Evolutionary conservation across 192 early-diverging fungal species (phyloP).

Genomic region (Phycomyces blakesleeanus): DNA sequence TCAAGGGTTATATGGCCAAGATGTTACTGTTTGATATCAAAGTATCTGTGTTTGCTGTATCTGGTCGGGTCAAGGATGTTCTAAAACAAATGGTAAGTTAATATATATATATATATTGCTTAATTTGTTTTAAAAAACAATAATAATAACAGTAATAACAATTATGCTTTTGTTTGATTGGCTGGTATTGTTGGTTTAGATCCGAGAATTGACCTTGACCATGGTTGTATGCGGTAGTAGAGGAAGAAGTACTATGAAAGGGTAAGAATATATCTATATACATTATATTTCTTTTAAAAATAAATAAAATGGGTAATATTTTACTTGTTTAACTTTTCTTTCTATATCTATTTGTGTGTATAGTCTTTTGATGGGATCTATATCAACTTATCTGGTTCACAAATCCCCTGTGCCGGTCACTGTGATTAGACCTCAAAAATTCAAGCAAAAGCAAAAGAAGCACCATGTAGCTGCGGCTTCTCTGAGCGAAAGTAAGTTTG

Average conservation of each 20-base stretch:
- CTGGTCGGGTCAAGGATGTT: constrained; percentile 30
- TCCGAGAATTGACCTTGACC: background rate
- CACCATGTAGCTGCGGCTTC: constrained; percentile 6
- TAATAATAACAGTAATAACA: too few relatives aligned
- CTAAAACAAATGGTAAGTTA: constrained; percentile 25
- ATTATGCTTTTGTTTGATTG: too few relatives aligned
- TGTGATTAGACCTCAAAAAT: constrained; percentile 42
- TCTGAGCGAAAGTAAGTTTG: constrained; percentile 31
- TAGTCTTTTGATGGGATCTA: constrained; percentile 47
- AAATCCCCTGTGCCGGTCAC: constrained; percentile 51
- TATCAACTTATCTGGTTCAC: constrained; percentile 51
- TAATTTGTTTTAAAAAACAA: too few relatives aligned
- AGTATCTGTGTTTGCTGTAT: constrained; percentile 15
- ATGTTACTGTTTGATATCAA: constrained; percentile 40
- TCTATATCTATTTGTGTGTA: too few relatives aligned
- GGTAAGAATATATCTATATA: background rate
- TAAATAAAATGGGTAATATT: too few relatives aligned
- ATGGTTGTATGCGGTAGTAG: constrained; percentile 16
- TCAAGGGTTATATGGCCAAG: constrained; percentile 18
- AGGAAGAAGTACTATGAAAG: background rate
- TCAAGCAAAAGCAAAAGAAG: constrained; percentile 37
- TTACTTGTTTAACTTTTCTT: too few relatives aligned
- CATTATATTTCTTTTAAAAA: background rate
- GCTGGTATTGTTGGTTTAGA: background rate
- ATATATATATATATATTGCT: background rate